These are phyloP conservation scores for Monascus purpureus DNA, from an alignment of 495 filamentous ascomycete genomes.

Conservation along the genomic window DNA sequence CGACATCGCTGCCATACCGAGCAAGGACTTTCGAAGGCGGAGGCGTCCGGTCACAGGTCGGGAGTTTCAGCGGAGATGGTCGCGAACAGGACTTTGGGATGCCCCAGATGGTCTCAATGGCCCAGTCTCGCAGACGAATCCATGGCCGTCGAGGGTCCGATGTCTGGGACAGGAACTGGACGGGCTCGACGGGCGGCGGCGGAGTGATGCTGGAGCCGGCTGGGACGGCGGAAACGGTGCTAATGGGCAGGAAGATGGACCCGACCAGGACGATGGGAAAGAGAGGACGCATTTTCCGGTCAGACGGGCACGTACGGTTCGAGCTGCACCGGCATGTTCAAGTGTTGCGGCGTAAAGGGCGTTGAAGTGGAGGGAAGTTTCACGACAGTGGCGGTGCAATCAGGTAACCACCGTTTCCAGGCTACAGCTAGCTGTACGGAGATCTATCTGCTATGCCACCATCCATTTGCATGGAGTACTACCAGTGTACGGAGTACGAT, in stretches of 20 bases:
- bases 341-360: too few relatives aligned
- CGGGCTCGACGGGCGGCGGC: constrained; percentile 22
- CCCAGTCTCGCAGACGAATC: constrained; percentile 48
- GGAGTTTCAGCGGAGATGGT: constrained; percentile 2
- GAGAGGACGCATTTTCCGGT: not conserved
- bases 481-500: too few relatives aligned
- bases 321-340: too few relatives aligned
- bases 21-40: constrained; percentile 40
- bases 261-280: constrained; percentile 15
- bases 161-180: constrained; percentile 15
- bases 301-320: not conserved
- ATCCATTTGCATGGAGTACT: too few relatives aligned
- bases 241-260: constrained; percentile 9
- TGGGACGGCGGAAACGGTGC: constrained; percentile 21
- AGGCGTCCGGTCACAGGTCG: constrained; percentile 11
- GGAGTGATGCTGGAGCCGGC: constrained; percentile 30
- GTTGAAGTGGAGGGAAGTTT: too few relatives aligned
- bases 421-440: too few relatives aligned
- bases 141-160: constrained; percentile 23
- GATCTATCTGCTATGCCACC: too few relatives aligned
- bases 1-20: constrained; percentile 68
- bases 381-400: not conserved
- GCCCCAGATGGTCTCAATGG: constrained; percentile 52
- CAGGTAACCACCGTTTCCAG: too few relatives aligned
- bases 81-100: constrained; percentile 16